Percentiles rank a stretch among this genome's conserved stretches.
phyloP scores from a whole-genome alignment of 805 yeast species.

The Zygoascus tannicola region DNA sequence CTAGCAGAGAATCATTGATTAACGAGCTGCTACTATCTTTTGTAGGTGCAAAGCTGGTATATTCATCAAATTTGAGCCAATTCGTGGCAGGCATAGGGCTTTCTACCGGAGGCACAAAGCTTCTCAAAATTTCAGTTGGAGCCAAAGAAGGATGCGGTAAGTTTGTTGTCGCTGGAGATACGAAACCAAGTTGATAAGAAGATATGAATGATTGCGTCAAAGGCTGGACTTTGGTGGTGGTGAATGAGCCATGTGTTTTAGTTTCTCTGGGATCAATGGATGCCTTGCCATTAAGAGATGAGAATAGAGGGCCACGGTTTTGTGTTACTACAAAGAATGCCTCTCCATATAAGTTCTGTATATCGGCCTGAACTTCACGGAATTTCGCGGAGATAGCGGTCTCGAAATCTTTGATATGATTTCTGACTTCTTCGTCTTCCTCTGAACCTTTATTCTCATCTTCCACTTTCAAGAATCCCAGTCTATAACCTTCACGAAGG shows the following conservation, averaged over 20 bases:
- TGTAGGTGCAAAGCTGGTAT: slow-evolving; percentile 55
- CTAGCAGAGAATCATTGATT: slow-evolving; percentile 32
- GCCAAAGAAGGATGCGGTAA: slow-evolving; percentile 43
- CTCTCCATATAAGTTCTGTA: slow-evolving; percentile 84
- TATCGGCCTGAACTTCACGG: slow-evolving; percentile 40
- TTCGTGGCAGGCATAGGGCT: slow-evolving; percentile 49
- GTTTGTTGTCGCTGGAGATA: slow-evolving; percentile 37
- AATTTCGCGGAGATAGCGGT: slow-evolving; percentile 21
- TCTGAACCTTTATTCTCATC: slow-evolving; percentile 4
- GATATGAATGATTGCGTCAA: slow-evolving; percentile 9
- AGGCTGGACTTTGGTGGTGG: slow-evolving; percentile 61
- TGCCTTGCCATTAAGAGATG: slow-evolving; percentile 63
- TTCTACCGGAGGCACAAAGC: slow-evolving; percentile 29
- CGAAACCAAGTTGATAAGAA: slow-evolving; percentile 36
- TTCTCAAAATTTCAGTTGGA: slow-evolving; percentile 42
- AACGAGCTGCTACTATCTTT: slow-evolving; percentile 51
- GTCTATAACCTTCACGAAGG: slow-evolving; percentile 27
- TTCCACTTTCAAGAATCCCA: slow-evolving; percentile 15
- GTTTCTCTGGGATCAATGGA: slow-evolving; percentile 66
- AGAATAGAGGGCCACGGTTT: slow-evolving; percentile 62
- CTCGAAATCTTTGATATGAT: slow-evolving; percentile 14
- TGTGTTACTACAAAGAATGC: slow-evolving; percentile 50
- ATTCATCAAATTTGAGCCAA: slow-evolving; percentile 50
- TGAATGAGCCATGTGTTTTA: slow-evolving; percentile 56
- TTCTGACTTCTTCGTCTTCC: slow-evolving; percentile 3